phyloP scores from a whole-genome alignment of 257 asterid species.

The Catharanthus roseus region DNA sequence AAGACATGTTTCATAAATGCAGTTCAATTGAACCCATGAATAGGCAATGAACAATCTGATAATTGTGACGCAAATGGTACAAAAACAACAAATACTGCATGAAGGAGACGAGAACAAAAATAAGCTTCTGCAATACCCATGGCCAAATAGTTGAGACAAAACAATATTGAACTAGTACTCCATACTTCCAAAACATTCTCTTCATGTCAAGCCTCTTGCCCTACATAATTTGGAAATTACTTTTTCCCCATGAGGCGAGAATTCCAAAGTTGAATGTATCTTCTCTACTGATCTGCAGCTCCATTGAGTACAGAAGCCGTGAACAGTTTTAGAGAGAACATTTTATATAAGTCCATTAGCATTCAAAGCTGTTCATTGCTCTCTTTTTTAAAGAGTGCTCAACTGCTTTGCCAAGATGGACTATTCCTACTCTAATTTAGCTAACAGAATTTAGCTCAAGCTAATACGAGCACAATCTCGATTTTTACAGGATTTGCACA shows the following conservation, averaged over 20 bases:
- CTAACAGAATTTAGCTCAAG: neutral
- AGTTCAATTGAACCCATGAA: neutral
- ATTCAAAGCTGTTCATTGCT: constrained; percentile 53
- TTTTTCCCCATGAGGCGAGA: neutral
- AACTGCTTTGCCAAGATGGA: constrained; percentile 63
- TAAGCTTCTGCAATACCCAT: neutral
- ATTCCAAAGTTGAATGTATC: constrained; percentile 16
- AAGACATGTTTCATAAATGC: neutral
- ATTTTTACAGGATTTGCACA: neutral
- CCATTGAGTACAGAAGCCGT: constrained; percentile 29
- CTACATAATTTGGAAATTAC: neutral
- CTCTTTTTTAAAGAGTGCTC: constrained; percentile 13
- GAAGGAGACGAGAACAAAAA: neutral
- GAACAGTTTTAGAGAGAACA: constrained; percentile 41
- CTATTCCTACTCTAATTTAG: constrained; percentile 3
- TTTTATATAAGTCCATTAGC: constrained; percentile 49
- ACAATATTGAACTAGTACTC: neutral
- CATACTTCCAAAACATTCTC: neutral
- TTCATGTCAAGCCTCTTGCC: no score
- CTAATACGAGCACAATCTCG: neutral
- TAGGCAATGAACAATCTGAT: neutral
- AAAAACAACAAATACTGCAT: no score
- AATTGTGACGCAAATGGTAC: neutral
- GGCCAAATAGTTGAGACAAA: neutral
- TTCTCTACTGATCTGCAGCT: constrained; percentile 50